phyloP scores from a whole-genome alignment of 352 stramenopile genomes.

The Globisporangium abappressorium region DNA sequence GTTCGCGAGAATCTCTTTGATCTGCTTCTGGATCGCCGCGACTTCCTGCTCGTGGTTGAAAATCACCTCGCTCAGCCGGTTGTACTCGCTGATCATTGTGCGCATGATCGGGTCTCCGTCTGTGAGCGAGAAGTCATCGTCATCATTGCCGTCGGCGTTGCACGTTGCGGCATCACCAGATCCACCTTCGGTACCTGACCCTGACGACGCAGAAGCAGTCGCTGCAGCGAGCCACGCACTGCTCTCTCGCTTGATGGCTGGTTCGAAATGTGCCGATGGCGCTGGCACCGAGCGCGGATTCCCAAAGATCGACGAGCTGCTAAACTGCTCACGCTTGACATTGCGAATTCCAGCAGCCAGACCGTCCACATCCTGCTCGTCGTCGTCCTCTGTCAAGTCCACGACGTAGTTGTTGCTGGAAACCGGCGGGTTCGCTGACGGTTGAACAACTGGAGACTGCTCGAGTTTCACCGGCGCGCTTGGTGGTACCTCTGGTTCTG shows the following conservation, averaged over 20 bases:
- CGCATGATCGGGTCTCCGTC: conserved; percentile 53
- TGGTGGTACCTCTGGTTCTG: not conserved
- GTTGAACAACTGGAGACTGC: not conserved
- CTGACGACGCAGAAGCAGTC: conserved; percentile 2
- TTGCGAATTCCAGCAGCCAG: not conserved
- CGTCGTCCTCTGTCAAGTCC: conserved; percentile 32
- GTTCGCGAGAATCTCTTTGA: conserved; percentile 33
- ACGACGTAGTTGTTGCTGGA: conserved; percentile 14
- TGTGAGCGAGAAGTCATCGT: conserved; percentile 13
- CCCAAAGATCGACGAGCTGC: not conserved
- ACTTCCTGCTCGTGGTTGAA: conserved; percentile 41
- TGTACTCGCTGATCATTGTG: conserved; percentile 62
- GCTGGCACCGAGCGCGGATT: not conserved
- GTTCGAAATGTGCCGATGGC: not conserved
- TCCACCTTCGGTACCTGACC: not conserved
- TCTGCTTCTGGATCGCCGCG: conserved; percentile 25
- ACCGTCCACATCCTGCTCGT: not conserved
- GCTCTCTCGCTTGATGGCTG: conserved; percentile 10
- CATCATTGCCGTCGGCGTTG: conserved; percentile 14
- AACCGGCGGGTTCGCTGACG: not conserved
- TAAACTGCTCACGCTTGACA: conserved; percentile 15
- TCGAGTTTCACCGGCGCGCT: not conserved
- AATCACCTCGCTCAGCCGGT: conserved; percentile 42
- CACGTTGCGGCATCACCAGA: not conserved
- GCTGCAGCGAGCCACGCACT: conserved; percentile 14